Conservation (phyloP, 371 early-diverging fungal genomes). For the Entomophthora muscae region DNA sequence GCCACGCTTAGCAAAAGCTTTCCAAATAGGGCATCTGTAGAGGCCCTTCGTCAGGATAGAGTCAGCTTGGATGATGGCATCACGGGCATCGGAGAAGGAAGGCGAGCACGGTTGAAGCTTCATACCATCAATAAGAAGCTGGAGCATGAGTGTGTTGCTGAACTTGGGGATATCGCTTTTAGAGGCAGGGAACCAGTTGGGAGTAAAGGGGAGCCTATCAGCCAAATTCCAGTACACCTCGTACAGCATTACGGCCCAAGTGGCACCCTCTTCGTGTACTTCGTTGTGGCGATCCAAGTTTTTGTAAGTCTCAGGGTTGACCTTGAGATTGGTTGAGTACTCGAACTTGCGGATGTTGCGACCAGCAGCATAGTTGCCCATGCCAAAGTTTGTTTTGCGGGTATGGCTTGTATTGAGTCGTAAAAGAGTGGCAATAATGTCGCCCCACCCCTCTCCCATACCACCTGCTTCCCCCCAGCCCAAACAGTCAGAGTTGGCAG, state of each 20-base stretch:
- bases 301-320: slow-evolving; percentile 78
- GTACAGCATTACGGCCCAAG: slow-evolving; percentile 87
- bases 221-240: too few relatives aligned
- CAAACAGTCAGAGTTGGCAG: slow-evolving; percentile 76
- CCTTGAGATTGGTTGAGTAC: slow-evolving; percentile 62
- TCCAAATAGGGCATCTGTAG: slow-evolving; percentile 73
- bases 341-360: slow-evolving; percentile 71
- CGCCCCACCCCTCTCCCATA: too few relatives aligned
- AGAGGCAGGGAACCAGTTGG: slow-evolving; percentile 37
- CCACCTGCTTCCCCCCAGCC: too few relatives aligned
- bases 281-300: slow-evolving; percentile 78
- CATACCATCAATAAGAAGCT: slow-evolving; percentile 80
- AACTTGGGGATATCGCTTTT: too few relatives aligned
- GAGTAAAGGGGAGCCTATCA: slow-evolving; percentile 42
- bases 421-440: slow-evolving; percentile 76
- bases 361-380: slow-evolving; percentile 76
- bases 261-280: slow-evolving; percentile 89
- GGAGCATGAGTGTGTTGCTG: slow-evolving; percentile 76
- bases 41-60: slow-evolving; percentile 50
- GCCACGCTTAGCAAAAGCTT: slow-evolving; percentile 83
- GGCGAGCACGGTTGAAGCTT: slow-evolving; percentile 88
- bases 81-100: slow-evolving; percentile 74
- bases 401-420: slow-evolving; percentile 38
- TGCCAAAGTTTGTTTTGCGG: slow-evolving; percentile 42
- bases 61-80: slow-evolving; percentile 84